Evolutionary conservation across 179 eudicot genomes (phyloP).

Genomic region (Carnegiea gigantea): DNA sequence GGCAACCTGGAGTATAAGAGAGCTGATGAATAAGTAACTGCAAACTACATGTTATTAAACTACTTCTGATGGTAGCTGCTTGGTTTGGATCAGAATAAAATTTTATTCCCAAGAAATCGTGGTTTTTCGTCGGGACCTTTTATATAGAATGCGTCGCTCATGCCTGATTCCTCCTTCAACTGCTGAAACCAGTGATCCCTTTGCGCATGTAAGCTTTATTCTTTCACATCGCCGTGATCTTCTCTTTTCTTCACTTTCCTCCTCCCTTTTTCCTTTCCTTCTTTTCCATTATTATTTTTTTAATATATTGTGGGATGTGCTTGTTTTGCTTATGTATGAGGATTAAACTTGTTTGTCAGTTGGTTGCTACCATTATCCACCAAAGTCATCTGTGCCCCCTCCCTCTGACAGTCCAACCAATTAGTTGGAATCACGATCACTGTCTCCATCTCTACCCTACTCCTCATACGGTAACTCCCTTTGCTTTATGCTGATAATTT

Average conservation of each 20-base stretch:
- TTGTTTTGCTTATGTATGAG: not conserved
- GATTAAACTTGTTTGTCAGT: conserved; percentile 47
- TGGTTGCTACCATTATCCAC: conserved; percentile 94
- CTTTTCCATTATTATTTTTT: not conserved
- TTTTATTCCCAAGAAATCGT: conserved; percentile 85
- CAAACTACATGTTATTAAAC: not conserved
- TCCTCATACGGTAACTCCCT: conserved; percentile 80
- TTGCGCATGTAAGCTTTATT: conserved; percentile 66
- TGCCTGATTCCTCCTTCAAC: conserved; percentile 81
- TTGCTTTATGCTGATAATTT: not conserved
- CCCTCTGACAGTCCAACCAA: conserved; percentile 77
- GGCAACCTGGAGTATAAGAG: not conserved
- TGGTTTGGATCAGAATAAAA: conserved; percentile 58
- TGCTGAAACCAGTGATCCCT: conserved; percentile 87
- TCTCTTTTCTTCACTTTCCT: not conserved
- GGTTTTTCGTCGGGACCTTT: conserved; percentile 83
- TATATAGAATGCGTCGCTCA: conserved; percentile 89
- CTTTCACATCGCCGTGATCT: conserved; percentile 6
- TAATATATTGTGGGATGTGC: not conserved
- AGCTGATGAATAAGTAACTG: not conserved
- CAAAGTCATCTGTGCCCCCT: conserved; percentile 97
- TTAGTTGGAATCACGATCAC: conserved; percentile 93
- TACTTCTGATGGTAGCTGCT: conserved; percentile 21
- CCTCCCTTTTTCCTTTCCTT: not conserved
- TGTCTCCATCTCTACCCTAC: conserved; percentile 87